Evolutionary conservation across 345 rosid genomes (phyloP), one percentile per base, ranked within the genome.

Genomic region (Leavenworthia alabamica): DNA sequence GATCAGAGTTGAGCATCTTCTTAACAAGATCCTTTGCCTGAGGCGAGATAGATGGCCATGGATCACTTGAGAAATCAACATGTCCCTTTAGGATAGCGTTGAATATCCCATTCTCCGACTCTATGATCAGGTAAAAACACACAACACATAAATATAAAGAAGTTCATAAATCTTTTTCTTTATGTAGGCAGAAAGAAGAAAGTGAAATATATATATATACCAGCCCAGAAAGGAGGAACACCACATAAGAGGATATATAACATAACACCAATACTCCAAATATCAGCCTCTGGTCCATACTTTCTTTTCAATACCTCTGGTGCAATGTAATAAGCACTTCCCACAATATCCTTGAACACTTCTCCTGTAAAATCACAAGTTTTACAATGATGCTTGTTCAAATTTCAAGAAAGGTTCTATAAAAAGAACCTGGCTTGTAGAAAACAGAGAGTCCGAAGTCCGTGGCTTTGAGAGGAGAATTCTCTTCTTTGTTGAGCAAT

Each of bases 171-270:
- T 4, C 20, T 9, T 8, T 39, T 36, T 16, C 8, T 7, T 12
- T 35, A 0, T 16, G 37, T 27, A 52, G 49, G 43, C n/a, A 5
- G 1, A 49, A 19, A 4, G 5, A 26, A 55, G 31, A 29, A 20
- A 37, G 23, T 1, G 8, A 24, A 44, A 31, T 44, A 44, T 32
- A 53, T 37, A 35, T 31, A 68, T 75, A 78, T n/a, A n/a, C 91
- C 83, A 48, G 93, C 89, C 93, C 89, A 82, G 44, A 87, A 84
- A 0, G 95, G 89, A 27, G 95, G 95, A 45, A 82, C 82, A 60
- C 91, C 95, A 58, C 71, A 54, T 16, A 80, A 73, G 36, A 82
- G 76, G 60, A 86, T 86, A 47, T 79, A 84, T 41, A 87, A 74
- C 83, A 84, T 81, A 16, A 83, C 86, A 9, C 96, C 89, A 8